Evolutionary conservation across 2,329 filamentous ascomycete species (phyloP), one percentile per base, ranked within the genome.

Genomic region (Teratosphaeria nubilosa): DNA sequence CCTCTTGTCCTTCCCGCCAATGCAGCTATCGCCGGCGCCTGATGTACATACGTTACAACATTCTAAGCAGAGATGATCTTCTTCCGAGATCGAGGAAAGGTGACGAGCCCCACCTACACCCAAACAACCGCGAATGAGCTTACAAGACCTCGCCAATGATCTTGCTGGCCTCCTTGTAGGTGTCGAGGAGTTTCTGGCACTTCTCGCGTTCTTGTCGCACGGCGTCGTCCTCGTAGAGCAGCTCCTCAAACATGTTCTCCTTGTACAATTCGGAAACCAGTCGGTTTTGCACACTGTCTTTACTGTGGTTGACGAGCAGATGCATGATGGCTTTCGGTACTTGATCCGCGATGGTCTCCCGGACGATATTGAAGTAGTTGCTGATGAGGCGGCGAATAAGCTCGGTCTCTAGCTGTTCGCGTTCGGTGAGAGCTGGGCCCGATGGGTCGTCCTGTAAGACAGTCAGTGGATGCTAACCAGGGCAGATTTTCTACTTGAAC

Each of bases 321-420:
- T 99, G 94, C 94, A 99, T 99, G 66, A 99, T 88, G 5, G 94
- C 94, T 77, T 99, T 99, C 65, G 94, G 94, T 11, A 99, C 94
- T 76, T 97, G 92, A 72, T 99, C 94, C 51, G 92, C 92, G 68
- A 96, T 96, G n/a, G 90, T 92, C 76, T 99, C 94, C 62, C 94
- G 89, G 53, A 99, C 94, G 69, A 99, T 99, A 74, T 96, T 95
- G 80, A 99, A 99, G 79, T 99, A 99, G 1, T 91, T 96, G 32
- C 90, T 95, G 73, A 99, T 99, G 58, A 99, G 83, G 53, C 91
- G 89, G 53, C 92, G 88, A 72, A 99, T 99, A 48, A 99, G 85
- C 75, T 99, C 94, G 10, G 94, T 97, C 77, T 99, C 94, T 78
- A 99, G 88, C 51, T 91, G 88, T 77, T 99, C 94, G 56, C 94